Evolutionary conservation across 352 stramenopile genomes (phyloP), one percentile per base, ranked within the genome.

Genomic region (Albugo laibachii): DNA sequence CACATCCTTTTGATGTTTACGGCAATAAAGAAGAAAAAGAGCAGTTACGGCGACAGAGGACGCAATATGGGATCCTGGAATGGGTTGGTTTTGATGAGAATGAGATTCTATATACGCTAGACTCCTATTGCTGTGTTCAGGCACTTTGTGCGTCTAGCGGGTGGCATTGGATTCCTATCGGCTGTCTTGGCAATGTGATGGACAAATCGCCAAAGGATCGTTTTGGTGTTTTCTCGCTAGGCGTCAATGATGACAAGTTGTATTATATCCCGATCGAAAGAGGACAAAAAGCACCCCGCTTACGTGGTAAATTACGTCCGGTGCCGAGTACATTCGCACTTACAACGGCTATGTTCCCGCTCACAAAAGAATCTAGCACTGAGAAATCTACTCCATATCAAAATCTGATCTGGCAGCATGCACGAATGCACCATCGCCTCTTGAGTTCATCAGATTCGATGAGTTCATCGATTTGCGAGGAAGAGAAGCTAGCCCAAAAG

Each of bases 51-150:
- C 34, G 66, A 44, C 63, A 83, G 24, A 13, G 62, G 5, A 40
- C 45, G 0, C 63, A 82, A 18, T 80, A 65, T 61, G 66, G 71
- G 1, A 80, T 62, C 36, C 60, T 88, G 2, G 53, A 55, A 20
- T 91, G 77, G 77, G 55, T 85, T 0, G 77, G 74, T 14, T 84
- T 91, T 41, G 76, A 91, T 41, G 72, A 91, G 19, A 63, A 68
- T 1, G 51, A 63, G 14, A 61, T 87, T 37, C 58, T 91, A 2
- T 86, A 84, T 47, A 56, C 65, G 0, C 65, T 91, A 1, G 77
- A 86, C 48, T 81, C 68, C 24, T 56, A 80, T 37, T 67, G 74
- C 10, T 66, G 58, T 41, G 57, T 87, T 19, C 72, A 84, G 51
- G 69, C 72, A 13, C 56, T 87, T 1, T 67, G 63, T 5, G 47